phyloP scores from a whole-genome alignment of 495 filamentous ascomycete genomes.

The Parachaetomium inaequale region DNA sequence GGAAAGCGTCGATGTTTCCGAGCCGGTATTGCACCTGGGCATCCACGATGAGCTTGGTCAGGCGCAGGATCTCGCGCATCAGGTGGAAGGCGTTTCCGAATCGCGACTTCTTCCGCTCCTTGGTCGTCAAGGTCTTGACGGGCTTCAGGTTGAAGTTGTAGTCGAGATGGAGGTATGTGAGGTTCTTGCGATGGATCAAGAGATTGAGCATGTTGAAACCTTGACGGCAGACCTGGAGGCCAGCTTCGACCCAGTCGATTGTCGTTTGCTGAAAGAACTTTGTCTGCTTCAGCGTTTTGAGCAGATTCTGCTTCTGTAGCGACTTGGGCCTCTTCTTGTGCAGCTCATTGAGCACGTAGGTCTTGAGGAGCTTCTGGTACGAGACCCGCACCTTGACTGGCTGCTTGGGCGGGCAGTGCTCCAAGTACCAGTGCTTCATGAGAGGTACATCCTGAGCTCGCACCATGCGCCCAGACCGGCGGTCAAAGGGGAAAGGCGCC shows the following conservation, averaged over 20 bases:
- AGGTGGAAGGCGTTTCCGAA: conserved; percentile 99
- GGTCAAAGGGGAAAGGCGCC: conserved; percentile 96
- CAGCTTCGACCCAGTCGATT: conserved; percentile 99
- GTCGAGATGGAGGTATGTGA: conserved; percentile 97
- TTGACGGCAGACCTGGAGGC: conserved; percentile 95
- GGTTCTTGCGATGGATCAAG: conserved; percentile 95
- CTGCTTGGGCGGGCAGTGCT: conserved; percentile 83
- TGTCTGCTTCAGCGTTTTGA: conserved; percentile 85
- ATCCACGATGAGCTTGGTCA: conserved; percentile 98
- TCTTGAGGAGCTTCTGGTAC: conserved; percentile 97
- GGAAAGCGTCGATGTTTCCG: conserved; percentile 98
- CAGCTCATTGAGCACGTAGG: conserved; percentile 91
- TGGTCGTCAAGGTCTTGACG: conserved; percentile 97
- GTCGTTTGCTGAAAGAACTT: conserved; percentile 99
- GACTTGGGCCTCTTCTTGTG: conserved; percentile 94
- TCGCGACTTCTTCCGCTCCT: conserved; percentile 98
- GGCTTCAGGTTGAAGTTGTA: conserved; percentile 99
- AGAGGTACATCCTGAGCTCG: conserved; percentile 95
- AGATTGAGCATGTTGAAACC: conserved; percentile 99
- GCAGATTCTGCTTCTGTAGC: conserved; percentile 87
- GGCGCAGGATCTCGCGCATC: conserved; percentile 96
- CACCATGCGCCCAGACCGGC: conserved; percentile 95
- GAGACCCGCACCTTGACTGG: conserved; percentile 98
- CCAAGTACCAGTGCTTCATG: conserved; percentile 97
- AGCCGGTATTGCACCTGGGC: conserved; percentile 97